These are phyloP conservation scores for Wickerhamiella shivajii DNA, from an alignment of 805 yeast genomes.

Conservation along the genomic window DNA sequence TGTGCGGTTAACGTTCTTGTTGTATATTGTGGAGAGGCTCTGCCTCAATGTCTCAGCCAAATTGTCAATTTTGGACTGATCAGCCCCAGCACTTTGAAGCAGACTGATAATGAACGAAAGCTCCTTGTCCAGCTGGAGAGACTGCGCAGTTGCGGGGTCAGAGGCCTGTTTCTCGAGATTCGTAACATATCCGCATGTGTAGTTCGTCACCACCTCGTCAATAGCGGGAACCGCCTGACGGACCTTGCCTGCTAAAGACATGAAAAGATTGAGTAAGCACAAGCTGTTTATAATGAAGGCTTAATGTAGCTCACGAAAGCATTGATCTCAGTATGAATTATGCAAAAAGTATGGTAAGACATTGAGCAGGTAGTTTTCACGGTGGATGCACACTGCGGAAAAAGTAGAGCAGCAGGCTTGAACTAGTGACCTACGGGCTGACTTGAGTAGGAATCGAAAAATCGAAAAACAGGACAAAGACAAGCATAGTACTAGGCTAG, in stretches of 20 bases:
- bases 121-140: slow-evolving; percentile 52
- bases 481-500: no score
- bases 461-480: no score
- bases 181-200: slow-evolving; percentile 78
- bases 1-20: slow-evolving; percentile 28
- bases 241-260: slow-evolving; percentile 28
- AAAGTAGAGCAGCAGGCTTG: no score
- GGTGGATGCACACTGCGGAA: no score
- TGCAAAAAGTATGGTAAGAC: no score
- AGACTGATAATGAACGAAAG: slow-evolving; percentile 50
- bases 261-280: no score
- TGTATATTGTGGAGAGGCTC: slow-evolving; percentile 34
- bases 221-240: slow-evolving; percentile 77
- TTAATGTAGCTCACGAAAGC: no score
- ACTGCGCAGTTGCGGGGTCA: slow-evolving; percentile 69
- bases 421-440: no score
- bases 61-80: slow-evolving; percentile 35
- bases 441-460: no score
- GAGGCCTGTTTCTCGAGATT: slow-evolving; percentile 65
- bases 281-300: no score
- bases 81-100: slow-evolving; percentile 74
- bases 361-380: no score
- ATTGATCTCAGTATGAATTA: no score
- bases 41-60: slow-evolving; percentile 37
- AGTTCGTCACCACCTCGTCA: slow-evolving; percentile 78